phyloP scores from a whole-genome alignment of 78 protist genomes.

The Cavenderia fasciculata region DNA sequence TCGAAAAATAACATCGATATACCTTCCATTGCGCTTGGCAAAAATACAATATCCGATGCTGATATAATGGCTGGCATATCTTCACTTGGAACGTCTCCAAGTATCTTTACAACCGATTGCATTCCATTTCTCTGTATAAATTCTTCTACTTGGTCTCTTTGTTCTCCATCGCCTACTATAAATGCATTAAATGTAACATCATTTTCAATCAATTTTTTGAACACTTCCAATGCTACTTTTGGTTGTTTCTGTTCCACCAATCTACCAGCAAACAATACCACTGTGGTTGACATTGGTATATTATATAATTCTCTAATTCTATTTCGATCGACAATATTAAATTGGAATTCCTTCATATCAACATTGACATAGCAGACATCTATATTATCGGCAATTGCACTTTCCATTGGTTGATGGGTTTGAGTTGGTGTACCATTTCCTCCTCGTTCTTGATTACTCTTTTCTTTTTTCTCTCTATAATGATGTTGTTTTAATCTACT shows the following conservation, averaged over 20 bases:
- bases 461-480: too few species aligned
- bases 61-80: constrained; percentile 33
- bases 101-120: constrained; percentile 3
- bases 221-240: constrained; percentile 1
- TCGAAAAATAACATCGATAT: constrained; percentile 57
- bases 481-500: too few species aligned
- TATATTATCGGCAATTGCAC: background rate
- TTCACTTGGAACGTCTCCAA: constrained; percentile 40
- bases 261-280: constrained; percentile 46
- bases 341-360: constrained; percentile 27
- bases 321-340: background rate
- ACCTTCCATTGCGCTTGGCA: constrained; percentile 62
- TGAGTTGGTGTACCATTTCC: too few species aligned
- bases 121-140: constrained; percentile 26
- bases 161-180: constrained; percentile 62
- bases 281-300: constrained; percentile 2
- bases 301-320: background rate
- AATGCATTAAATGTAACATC: constrained; percentile 12
- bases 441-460: too few species aligned
- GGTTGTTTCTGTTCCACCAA: constrained; percentile 40
- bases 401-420: too few species aligned
- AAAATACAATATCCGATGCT: constrained; percentile 48
- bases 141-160: constrained; percentile 7
- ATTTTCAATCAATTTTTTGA: constrained; percentile 9
- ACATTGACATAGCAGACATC: constrained; percentile 20